Evolutionary conservation across 108 stramenopile genomes (phyloP), one percentile per base, ranked within the genome.

Genomic region (Fistulifera pelliculosa): DNA sequence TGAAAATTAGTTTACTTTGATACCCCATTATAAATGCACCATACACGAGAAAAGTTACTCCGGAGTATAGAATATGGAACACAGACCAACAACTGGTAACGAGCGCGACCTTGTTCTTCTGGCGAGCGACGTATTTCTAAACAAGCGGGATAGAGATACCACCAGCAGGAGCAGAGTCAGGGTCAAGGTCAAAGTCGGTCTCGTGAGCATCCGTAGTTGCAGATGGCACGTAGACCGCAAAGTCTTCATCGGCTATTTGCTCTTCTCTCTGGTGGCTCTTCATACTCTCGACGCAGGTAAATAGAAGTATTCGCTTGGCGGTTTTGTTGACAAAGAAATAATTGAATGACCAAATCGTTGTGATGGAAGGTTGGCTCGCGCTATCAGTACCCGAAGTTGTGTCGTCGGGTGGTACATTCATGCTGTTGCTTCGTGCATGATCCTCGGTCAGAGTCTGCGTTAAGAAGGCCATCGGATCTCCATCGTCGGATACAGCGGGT

Each of bases 321-420:
- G 66, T 59, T 31, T 90, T 89, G 67, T 92, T 94, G 10, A 92
- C 90, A 68, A 96, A 94, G 74, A 96, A 92, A 49, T 85, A 93
- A 57, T 96, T 90, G 71, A 96, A 94, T 28, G 77, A 76, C 95
- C 95, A 96, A 12, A 96, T 35, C 8, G 31, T 35, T 35, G 31
- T 35, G 31, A 35, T 35, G 8, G 31, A 35, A 35, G 31, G 31
- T 8, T 35, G 31, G 31, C 31, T 35, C 31, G 8, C 3, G 8
- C 31, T 35, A 6, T 35, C 31, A 35, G 31, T 35, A 3, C 31
- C 31, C 31, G 31, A 35, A 6, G 31, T 35, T 35, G 31, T 35
- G 31, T 35, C 31, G 65, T 13, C 73, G 47, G 13, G 42, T 52
- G 19, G 53, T 47, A 42, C 61, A 62, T 50, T 58, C 10, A 19